Evolutionary conservation across 495 filamentous ascomycete species (phyloP).

Genomic region (Penicillium soppii): DNA sequence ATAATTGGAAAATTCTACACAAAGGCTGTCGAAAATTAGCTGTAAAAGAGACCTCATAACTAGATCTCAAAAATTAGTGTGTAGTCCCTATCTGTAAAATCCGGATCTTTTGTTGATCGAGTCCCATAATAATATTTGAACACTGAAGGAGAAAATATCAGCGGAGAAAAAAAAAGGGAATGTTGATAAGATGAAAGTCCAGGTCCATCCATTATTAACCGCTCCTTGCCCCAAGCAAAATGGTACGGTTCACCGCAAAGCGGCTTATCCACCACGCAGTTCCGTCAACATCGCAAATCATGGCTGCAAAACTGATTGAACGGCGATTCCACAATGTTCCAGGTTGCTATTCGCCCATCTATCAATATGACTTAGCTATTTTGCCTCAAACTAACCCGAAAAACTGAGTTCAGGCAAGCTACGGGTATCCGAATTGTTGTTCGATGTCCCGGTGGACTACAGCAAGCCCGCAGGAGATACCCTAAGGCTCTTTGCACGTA

Average conservation of each 20-base stretch:
- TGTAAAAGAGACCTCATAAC: too few relatives aligned
- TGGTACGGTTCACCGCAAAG: neutral
- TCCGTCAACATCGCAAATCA: slow-evolving; percentile 10
- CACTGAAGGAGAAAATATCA: too few relatives aligned
- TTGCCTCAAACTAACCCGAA: slow-evolving; percentile 3
- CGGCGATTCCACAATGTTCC: slow-evolving; percentile 44
- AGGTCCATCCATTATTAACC: too few relatives aligned
- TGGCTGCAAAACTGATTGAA: slow-evolving; percentile 48
- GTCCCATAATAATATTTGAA: too few relatives aligned
- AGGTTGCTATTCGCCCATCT: slow-evolving; percentile 23
- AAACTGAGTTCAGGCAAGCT: slow-evolving; percentile 58
- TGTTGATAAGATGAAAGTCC: too few relatives aligned
- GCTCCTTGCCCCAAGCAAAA: too few relatives aligned
- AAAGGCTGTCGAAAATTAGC: too few relatives aligned
- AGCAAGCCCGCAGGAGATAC: slow-evolving; percentile 56
- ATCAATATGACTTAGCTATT: neutral
- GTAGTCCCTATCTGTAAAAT: too few relatives aligned
- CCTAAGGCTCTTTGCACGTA: slow-evolving; percentile 74
- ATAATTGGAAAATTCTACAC: too few relatives aligned
- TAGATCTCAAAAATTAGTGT: too few relatives aligned
- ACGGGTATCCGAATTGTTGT: slow-evolving; percentile 75
- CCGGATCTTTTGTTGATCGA: too few relatives aligned
- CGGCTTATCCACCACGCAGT: slow-evolving; percentile 9
- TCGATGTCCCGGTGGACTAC: slow-evolving; percentile 80
- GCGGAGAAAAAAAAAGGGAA: too few relatives aligned